Conservation (phyloP, 208 protist genomes). For the Leishmania turanica region DNA sequence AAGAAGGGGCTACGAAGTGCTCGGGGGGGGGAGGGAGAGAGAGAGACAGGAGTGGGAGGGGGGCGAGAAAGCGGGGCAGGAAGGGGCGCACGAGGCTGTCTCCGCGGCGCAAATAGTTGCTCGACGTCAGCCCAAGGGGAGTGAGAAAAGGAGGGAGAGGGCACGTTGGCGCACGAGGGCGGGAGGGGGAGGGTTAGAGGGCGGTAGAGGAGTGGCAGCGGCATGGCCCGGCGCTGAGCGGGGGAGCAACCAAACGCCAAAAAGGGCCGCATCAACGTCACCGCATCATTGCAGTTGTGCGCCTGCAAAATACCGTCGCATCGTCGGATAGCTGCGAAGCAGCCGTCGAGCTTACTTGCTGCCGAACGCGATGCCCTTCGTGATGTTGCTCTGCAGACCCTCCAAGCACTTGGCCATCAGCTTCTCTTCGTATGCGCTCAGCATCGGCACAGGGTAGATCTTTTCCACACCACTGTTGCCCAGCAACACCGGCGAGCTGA, state of each 20-base stretch:
- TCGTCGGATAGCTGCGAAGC: too few relatives aligned
- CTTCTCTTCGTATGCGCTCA: conserved; percentile 63
- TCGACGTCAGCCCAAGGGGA: neutral
- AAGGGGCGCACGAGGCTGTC: neutral
- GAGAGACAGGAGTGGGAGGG: neutral
- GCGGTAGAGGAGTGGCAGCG: neutral
- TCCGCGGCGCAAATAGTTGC: neutral
- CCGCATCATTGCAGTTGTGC: neutral
- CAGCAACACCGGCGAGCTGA: conserved; percentile 77
- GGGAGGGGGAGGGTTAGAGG: neutral
- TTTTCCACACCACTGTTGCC: conserved; percentile 76
- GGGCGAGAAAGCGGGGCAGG: neutral
- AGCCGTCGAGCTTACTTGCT: conserved; percentile 7
- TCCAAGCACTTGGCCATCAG: conserved; percentile 76
- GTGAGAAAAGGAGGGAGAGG: neutral
- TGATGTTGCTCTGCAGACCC: conserved; percentile 87
- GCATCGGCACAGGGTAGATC: conserved; percentile 58
- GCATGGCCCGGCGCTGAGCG: neutral
- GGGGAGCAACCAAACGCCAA: neutral
- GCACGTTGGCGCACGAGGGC: neutral
- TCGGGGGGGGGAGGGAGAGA: neutral
- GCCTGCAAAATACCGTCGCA: neutral
- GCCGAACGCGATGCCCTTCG: conserved; percentile 74
- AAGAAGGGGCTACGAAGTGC: neutral
- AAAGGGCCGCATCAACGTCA: neutral